These are phyloP conservation scores for Toxoplasma gondii DNA, from an alignment of 169 alveolate species.

Conservation along the genomic window DNA sequence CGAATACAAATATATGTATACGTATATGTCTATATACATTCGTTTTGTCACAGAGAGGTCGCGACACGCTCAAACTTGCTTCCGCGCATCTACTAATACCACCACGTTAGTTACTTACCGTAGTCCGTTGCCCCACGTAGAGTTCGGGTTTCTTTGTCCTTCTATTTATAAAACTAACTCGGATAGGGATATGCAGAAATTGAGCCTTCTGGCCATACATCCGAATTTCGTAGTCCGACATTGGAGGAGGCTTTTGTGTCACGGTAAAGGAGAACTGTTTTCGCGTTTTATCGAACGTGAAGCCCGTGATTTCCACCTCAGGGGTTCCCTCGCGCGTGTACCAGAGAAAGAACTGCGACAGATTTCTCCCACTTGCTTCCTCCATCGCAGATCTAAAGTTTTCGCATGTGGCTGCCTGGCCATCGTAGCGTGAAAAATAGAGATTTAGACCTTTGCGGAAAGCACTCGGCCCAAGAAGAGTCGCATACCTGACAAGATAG, in stretches of 20 bases:
- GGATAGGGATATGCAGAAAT: slow-evolving; percentile 88
- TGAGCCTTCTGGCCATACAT: slow-evolving; percentile 72
- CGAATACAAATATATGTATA: background rate
- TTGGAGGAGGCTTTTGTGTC: slow-evolving; percentile 72
- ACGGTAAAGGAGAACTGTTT: slow-evolving; percentile 77
- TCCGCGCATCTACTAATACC: background rate
- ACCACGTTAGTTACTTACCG: background rate
- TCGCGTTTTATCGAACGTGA: slow-evolving; percentile 69
- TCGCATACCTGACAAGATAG: slow-evolving; percentile 74
- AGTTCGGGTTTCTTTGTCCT: slow-evolving; percentile 57
- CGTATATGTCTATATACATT: background rate
- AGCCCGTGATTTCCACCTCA: slow-evolving; percentile 59
- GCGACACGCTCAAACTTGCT: too few relatives aligned
- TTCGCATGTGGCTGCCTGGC: slow-evolving; percentile 91
- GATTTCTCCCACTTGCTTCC: slow-evolving; percentile 79
- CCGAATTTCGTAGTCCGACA: background rate
- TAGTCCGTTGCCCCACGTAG: background rate
- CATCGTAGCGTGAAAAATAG: slow-evolving; percentile 87
- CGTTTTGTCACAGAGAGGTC: too few relatives aligned
- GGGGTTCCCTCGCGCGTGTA: slow-evolving; percentile 79
- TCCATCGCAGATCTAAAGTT: slow-evolving; percentile 92
- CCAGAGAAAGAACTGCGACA: slow-evolving; percentile 90
- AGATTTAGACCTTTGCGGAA: slow-evolving; percentile 91
- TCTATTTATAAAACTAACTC: slow-evolving; percentile 83
- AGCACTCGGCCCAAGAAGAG: slow-evolving; percentile 89